Percentiles rank a stretch among this genome's conserved stretches.
Evolutionary conservation across 306 rosid species (phyloP).

Genomic region (Castanea crenata): DNA sequence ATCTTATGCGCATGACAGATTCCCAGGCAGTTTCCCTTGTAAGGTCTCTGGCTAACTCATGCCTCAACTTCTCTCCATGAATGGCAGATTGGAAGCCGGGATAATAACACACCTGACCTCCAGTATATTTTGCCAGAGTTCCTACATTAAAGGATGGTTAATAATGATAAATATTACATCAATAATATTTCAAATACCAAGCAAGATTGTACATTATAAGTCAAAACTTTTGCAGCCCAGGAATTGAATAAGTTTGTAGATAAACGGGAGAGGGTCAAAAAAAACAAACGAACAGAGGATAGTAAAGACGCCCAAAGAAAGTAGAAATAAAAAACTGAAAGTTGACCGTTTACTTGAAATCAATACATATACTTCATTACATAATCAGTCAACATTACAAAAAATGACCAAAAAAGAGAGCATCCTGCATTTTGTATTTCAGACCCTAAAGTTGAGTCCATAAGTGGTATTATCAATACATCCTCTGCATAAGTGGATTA

Average conservation of each 20-base stretch:
- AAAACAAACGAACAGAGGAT: not conserved
- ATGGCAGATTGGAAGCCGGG: conserved; percentile 75
- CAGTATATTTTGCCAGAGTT: conserved; percentile 95
- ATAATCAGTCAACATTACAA: not conserved
- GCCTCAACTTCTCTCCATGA: conserved; percentile 91
- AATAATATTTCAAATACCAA: conserved; percentile 10
- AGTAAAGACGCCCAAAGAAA: not conserved
- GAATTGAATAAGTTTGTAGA: conserved; percentile 5
- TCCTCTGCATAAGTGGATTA: not conserved
- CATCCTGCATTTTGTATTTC: not conserved
- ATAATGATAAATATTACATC: not conserved
- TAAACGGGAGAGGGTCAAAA: not conserved
- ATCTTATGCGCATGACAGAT: conserved; percentile 96
- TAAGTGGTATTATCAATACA: not conserved
- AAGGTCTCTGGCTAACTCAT: conserved; percentile 90
- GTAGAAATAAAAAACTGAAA: not conserved
- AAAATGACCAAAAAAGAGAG: not conserved
- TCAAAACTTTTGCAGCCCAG: conserved; percentile 8
- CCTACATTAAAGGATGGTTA: conserved; percentile 48
- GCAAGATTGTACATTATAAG: conserved; percentile 1
- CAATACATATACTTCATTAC: conserved; percentile 8
- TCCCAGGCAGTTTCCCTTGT: conserved; percentile 99
- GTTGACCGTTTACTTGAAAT: not conserved
- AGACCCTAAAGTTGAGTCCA: not conserved
- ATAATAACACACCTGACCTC: conserved; percentile 88